Evolutionary conservation across 2,329 filamentous ascomycete genomes (phyloP).

Genomic region (Chrysosporium queenslandicum): DNA sequence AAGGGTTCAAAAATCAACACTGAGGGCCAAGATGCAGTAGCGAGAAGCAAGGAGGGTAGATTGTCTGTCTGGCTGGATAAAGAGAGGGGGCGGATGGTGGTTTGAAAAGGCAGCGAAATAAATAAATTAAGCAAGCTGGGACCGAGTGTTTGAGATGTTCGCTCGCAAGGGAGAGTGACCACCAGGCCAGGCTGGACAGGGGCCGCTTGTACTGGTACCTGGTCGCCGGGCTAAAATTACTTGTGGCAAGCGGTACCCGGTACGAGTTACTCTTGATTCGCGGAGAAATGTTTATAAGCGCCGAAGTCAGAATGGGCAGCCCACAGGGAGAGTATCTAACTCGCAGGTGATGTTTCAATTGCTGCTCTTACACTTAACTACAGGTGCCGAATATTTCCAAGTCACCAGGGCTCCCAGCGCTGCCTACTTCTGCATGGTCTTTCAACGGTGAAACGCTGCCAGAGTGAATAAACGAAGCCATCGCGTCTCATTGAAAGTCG

Average conservation of each 20-base stretch:
- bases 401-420: too few relatives aligned
- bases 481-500: too few relatives aligned
- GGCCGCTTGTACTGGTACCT: constrained; percentile 3
- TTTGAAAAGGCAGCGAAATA: constrained; percentile 9
- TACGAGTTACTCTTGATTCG: background rate
- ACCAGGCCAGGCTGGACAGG: background rate
- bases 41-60: background rate
- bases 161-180: background rate
- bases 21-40: background rate
- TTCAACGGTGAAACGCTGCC: too few relatives aligned
- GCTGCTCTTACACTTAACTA: background rate
- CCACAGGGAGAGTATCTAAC: background rate
- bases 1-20: background rate
- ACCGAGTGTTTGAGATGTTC: constrained; percentile 9
- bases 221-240: background rate
- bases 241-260: background rate
- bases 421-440: too few relatives aligned
- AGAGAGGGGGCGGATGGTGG: background rate
- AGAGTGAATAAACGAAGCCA: too few relatives aligned
- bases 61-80: background rate
- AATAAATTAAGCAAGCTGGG: constrained; percentile 2
- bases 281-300: constrained; percentile 8
- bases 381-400: too few relatives aligned
- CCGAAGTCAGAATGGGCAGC: constrained; percentile 1
- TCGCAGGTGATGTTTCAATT: too few relatives aligned